Base-by-base conservation (phyloP, 2,329 filamentous ascomycete genomes). In the Colletotrichum filicis region DNA sequence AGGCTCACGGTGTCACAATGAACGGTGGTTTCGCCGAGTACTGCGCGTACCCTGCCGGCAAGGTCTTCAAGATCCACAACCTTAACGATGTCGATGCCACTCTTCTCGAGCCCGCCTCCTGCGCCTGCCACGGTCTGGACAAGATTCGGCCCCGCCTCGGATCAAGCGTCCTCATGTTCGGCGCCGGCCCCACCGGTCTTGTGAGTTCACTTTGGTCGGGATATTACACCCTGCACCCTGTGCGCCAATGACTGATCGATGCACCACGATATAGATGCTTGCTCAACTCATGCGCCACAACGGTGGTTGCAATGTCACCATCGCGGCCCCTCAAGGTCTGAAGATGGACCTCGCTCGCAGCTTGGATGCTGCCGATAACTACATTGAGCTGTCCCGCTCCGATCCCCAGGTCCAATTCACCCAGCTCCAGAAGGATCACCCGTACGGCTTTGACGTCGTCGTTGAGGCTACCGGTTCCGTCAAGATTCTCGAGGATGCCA, bases 11-110 rank as follows among this genome's bases (percentile, higher is more conserved):
- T 76, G 89, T 91, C n/a, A 91, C 88, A 75, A 86, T 93, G 82
- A 89, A 92, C 74, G 92, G 92, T 76, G 92, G 92, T 35, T 94
- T 94, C 77, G 92, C 92, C 63, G 92, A 94, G 81, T 94, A 93
- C 85, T 86, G 85, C 76, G 84, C 85, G 42, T 88, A 87, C 77
- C 84, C 86, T 12, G 85, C 86, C 66, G 84, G 82, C 75, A 87
- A 86, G 81, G 89, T 93, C 49, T 92, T 92, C 85, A 89, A 89
- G 79, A 89, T 92, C 79, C 81, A 91, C 75, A 92, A 93, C 80
- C 86, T 94, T 49, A 88, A 85, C 37, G 90, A 92, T 77, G 86
- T 92, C n/a, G 91, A 93, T 73, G 92, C 92, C 22, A 92, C 92
- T 30, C 87, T 94, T 14, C 87, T 93, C 60, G 92, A 94, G 81